Evolutionary conservation across 495 filamentous ascomycete species (phyloP).

Genomic region (Pyrenula massariospora): DNA sequence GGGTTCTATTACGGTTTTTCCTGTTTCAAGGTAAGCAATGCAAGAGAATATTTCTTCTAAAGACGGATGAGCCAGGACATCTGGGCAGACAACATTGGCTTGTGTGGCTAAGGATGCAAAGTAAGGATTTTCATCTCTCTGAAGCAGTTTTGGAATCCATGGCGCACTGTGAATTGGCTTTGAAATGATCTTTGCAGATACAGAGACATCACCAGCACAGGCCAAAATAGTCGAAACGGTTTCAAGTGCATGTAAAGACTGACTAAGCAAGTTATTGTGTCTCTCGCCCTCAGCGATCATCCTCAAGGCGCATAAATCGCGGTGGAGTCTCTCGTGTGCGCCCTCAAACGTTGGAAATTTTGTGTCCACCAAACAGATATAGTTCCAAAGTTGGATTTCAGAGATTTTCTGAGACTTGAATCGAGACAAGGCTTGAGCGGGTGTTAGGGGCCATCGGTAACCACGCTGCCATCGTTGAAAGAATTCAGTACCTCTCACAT

Average conservation of each 20-base stretch:
- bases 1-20: constrained; percentile 10
- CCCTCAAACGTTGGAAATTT: not conserved
- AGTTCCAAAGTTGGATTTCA: not conserved
- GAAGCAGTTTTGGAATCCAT: not conserved
- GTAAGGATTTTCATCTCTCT: not conserved
- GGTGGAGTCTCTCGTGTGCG: not conserved
- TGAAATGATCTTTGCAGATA: not conserved
- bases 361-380: not conserved
- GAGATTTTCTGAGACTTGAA: not conserved
- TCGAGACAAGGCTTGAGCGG: not conserved
- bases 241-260: not conserved
- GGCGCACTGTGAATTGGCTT: not conserved
- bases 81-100: not conserved
- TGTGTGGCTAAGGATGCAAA: not conserved
- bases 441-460: not conserved
- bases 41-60: constrained; percentile 4
- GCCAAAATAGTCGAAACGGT: not conserved
- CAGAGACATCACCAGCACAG: not conserved
- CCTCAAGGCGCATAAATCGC: not conserved
- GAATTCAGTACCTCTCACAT: not conserved
- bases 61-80: constrained; percentile 10
- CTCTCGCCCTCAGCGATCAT: not conserved
- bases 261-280: not conserved
- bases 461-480: not conserved
- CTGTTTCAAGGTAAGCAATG: constrained; percentile 14